phyloP scores from a whole-genome alignment of 495 filamentous ascomycete species.

The Neurospora terricola region DNA sequence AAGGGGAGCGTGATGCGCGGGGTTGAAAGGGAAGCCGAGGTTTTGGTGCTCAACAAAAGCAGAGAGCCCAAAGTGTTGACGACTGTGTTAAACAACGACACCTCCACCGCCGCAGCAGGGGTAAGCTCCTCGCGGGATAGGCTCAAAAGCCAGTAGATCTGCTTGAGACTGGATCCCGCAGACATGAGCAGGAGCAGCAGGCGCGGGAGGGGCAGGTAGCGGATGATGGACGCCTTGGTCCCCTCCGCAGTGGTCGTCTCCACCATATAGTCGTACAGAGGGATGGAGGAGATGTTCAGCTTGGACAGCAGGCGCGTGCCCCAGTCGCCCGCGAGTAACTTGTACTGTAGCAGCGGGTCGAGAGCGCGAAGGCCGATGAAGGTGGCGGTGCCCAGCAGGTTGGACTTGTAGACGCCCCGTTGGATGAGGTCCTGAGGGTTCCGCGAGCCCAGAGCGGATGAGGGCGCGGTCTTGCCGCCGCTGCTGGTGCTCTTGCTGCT shows the following conservation, averaged over 20 bases:
- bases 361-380: conserved; percentile 48
- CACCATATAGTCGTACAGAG: conserved; percentile 6
- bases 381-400: conserved; percentile 38
- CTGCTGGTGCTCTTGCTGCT: not conserved
- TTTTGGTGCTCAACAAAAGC: conserved; percentile 30
- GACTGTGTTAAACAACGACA: conserved; percentile 36
- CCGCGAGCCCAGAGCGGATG: not conserved
- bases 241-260: not conserved
- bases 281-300: conserved; percentile 7
- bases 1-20: conserved; percentile 7
- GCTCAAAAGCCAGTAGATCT: conserved; percentile 34
- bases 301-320: conserved; percentile 15
- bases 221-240: not conserved
- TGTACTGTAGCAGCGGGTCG: conserved; percentile 49
- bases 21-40: conserved; percentile 24
- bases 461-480: not conserved
- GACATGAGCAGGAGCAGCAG: conserved; percentile 40
- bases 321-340: conserved; percentile 26
- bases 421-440: conserved; percentile 18
- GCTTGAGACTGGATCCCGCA: conserved; percentile 38
- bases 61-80: conserved; percentile 38
- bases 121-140: conserved; percentile 37
- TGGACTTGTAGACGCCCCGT: conserved; percentile 29
- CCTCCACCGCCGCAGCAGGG: conserved; percentile 17
- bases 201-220: conserved; percentile 18